A percentile compares a stretch with the other conserved stretches of the same genome.
Evolutionary conservation across 1,284 basidiomycete genomes (phyloP).

Genomic region (Rhodofomes roseus): DNA sequence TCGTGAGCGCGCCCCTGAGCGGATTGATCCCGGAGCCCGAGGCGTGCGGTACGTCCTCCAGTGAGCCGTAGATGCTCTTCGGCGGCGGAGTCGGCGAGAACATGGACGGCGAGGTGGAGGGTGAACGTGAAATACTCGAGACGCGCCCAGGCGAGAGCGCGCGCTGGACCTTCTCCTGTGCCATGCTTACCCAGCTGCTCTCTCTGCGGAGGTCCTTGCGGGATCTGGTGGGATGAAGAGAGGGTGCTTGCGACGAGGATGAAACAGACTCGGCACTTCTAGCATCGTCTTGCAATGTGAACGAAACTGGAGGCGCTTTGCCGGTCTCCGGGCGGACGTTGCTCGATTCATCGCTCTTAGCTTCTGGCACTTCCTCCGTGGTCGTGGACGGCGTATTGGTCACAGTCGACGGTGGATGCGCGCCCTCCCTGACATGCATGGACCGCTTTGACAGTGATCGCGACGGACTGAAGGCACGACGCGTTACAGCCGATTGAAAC

Average conservation of each 20-base stretch:
- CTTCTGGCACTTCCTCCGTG: neutral
- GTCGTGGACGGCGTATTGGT: constrained; percentile 17
- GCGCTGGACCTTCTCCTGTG: constrained; percentile 14
- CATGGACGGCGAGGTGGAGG: constrained; percentile 11
- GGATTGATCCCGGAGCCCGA: constrained; percentile 14
- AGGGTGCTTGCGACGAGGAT: neutral
- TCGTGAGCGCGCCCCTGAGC: constrained; percentile 23
- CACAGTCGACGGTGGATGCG: constrained; percentile 52
- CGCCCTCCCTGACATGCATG: constrained; percentile 61
- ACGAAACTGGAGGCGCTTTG: neutral
- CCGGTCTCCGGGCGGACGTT: neutral
- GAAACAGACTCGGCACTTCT: neutral
- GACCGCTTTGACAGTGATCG: constrained; percentile 23
- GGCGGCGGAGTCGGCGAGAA: constrained; percentile 37
- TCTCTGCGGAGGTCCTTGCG: constrained; percentile 26
- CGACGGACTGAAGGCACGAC: neutral
- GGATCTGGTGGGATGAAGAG: constrained; percentile 4
- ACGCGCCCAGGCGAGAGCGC: constrained; percentile 15
- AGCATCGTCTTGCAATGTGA: neutral
- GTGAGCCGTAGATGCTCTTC: constrained; percentile 37
- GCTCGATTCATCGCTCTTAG: neutral
- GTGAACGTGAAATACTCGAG: constrained; percentile 14
- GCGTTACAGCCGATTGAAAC: neutral
- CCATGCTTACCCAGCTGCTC: constrained; percentile 30
- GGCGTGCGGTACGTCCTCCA: constrained; percentile 13